A percentile compares a stretch with the other conserved stretches of the same genome.
phyloP scores from a whole-genome alignment of 2,329 filamentous ascomycete genomes.

The Stromatinia cepivora region DNA sequence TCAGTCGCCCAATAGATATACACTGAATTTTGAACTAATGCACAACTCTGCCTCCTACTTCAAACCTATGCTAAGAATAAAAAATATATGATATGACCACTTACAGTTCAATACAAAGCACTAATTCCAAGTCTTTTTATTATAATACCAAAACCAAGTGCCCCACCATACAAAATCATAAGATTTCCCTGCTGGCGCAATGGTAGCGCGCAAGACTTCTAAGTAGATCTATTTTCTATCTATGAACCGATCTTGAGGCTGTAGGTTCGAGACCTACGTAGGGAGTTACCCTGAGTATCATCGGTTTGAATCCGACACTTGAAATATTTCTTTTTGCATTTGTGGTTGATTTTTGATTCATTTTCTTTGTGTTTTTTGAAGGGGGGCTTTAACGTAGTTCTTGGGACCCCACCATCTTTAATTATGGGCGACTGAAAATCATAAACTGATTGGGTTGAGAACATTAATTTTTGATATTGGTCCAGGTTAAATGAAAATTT shows the following conservation, averaged over 20 bases:
- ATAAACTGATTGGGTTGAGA: no score
- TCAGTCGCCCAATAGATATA: no score
- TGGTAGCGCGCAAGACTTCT: constrained; percentile 21
- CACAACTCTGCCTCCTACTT: neutral
- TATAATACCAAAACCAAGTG: rapidly evolving
- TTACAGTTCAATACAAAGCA: neutral
- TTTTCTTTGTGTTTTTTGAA: no score
- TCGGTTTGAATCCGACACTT: neutral
- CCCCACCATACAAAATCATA: neutral
- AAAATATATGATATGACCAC: neutral
- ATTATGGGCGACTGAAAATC: neutral
- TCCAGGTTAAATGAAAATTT: neutral
- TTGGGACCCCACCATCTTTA: neutral
- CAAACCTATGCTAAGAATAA: no score
- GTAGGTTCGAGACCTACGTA: constrained; percentile 6
- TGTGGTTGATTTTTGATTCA: neutral
- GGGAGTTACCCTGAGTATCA: constrained; percentile 17
- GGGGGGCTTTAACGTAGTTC: neutral
- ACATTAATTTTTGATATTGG: neutral
- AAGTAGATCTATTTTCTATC: neutral
- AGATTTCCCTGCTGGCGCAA: constrained; percentile 20
- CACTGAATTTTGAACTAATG: neutral
- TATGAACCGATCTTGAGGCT: neutral
- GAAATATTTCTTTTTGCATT: neutral
- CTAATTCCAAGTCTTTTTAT: rapidly evolving